These are phyloP conservation scores for Cryphonectria carpinicola DNA, from an alignment of 2,329 filamentous ascomycete genomes.

Conservation along the genomic window DNA sequence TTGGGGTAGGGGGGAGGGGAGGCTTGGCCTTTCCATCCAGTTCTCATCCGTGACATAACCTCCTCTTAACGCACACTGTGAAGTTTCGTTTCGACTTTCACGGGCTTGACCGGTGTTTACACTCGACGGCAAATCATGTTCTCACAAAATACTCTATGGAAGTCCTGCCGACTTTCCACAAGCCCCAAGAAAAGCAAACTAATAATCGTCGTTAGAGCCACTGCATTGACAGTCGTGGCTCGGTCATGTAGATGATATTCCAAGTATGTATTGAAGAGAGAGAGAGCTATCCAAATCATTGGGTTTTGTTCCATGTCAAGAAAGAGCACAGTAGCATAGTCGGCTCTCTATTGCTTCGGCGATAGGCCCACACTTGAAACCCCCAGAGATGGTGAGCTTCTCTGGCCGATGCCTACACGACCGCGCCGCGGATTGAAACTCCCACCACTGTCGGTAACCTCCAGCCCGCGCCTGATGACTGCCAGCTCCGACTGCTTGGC, in stretches of 20 bases:
- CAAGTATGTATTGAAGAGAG: background rate
- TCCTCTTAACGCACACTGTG: background rate
- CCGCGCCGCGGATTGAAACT: slow-evolving; percentile 26
- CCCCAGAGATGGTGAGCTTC: slow-evolving; percentile 2
- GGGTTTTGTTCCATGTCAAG: background rate
- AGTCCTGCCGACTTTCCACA: background rate
- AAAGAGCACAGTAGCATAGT: background rate
- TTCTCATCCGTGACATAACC: background rate
- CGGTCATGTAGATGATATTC: too few species aligned
- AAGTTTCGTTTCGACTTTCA: background rate
- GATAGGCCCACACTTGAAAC: background rate
- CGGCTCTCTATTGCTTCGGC: background rate
- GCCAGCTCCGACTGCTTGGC: slow-evolving; percentile 29
- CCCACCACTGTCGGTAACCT: slow-evolving; percentile 29
- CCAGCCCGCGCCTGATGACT: slow-evolving; percentile 31
- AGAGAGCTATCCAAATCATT: background rate
- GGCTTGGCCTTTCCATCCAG: background rate
- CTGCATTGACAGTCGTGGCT: too few species aligned
- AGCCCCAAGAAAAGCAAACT: too few species aligned
- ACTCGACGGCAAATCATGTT: background rate
- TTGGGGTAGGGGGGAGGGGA: too few species aligned
- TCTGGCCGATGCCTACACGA: background rate
- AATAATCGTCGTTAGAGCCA: too few species aligned
- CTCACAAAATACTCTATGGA: background rate
- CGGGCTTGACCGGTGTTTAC: background rate